Percentiles rank a stretch among this genome's conserved stretches.
These are phyloP conservation scores for Sporothrix inflata DNA, from an alignment of 2,329 filamentous ascomycete genomes.

Conservation along the genomic window DNA sequence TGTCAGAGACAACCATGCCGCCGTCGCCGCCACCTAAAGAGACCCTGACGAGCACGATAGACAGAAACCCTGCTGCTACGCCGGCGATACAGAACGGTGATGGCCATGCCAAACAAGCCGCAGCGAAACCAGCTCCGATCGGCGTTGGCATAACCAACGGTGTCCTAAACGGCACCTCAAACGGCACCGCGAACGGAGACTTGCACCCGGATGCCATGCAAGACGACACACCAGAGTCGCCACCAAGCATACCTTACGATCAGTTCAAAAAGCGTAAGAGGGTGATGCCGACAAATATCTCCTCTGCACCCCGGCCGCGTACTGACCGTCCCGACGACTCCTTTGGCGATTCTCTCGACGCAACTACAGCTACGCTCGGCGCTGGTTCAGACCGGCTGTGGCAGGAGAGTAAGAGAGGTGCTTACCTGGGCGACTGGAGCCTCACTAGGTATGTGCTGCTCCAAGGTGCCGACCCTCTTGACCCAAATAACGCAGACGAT, in stretches of 20 bases:
- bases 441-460: conserved; percentile 35
- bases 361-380: background rate
- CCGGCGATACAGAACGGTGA: background rate
- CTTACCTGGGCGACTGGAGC: conserved; percentile 45
- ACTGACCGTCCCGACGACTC: background rate
- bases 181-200: background rate
- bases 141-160: too few species aligned
- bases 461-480: conserved; percentile 21
- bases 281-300: conserved; percentile 37
- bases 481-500: background rate
- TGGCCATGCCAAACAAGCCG: background rate
- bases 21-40: background rate
- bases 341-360: background rate
- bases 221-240: background rate
- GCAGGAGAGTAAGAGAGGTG: conserved; percentile 30
- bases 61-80: background rate
- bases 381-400: conserved; percentile 13
- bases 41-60: background rate
- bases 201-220: background rate
- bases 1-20: too few species aligned
- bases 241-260: background rate
- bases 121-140: background rate
- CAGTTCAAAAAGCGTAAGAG: conserved; percentile 39
- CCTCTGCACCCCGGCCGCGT: background rate
- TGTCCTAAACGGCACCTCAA: background rate